Evolutionary conservation across 495 filamentous ascomycete species (phyloP).

Genomic region (Aspergillus bertholletiae): DNA sequence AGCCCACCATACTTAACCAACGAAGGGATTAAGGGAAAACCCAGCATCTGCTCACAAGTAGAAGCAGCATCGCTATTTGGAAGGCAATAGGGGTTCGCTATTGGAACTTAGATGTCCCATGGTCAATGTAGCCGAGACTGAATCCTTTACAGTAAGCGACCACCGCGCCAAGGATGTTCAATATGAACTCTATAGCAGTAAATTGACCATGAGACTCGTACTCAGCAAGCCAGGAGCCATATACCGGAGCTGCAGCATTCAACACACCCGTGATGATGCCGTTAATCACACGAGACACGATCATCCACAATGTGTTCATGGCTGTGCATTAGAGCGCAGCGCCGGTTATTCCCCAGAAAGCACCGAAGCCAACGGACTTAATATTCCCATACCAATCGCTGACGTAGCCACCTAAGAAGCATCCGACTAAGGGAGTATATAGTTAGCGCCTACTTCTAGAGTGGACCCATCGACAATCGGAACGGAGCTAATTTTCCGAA

Average conservation of each 20-base stretch:
- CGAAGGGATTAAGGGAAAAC: constrained; percentile 55
- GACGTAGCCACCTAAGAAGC: too few species aligned
- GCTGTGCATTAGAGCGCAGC: constrained; percentile 31
- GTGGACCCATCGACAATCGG: too few species aligned
- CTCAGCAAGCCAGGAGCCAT: constrained; percentile 53
- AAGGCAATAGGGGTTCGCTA: constrained; percentile 51
- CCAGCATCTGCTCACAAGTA: constrained; percentile 42
- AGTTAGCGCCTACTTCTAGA: too few species aligned
- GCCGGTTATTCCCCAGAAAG: constrained; percentile 19
- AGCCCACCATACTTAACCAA: constrained; percentile 49
- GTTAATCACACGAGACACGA: constrained; percentile 48
- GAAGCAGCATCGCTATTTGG: constrained; percentile 47
- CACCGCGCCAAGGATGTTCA: constrained; percentile 60
- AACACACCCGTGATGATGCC: constrained; percentile 58
- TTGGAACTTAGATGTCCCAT: constrained; percentile 12
- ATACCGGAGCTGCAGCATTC: constrained; percentile 58
- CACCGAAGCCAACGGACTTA: constrained; percentile 1
- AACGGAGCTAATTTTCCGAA: too few species aligned
- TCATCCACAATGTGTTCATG: constrained; percentile 21
- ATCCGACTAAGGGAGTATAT: too few species aligned
- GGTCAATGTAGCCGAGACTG: constrained; percentile 31
- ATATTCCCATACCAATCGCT: too few species aligned
- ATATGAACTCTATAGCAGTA: constrained; percentile 52
- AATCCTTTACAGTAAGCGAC: constrained; percentile 56
- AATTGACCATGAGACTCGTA: constrained; percentile 58